These are phyloP conservation scores for Trichoderma cornu-damae DNA, from an alignment of 2,329 filamentous ascomycete genomes.

Conservation along the genomic window DNA sequence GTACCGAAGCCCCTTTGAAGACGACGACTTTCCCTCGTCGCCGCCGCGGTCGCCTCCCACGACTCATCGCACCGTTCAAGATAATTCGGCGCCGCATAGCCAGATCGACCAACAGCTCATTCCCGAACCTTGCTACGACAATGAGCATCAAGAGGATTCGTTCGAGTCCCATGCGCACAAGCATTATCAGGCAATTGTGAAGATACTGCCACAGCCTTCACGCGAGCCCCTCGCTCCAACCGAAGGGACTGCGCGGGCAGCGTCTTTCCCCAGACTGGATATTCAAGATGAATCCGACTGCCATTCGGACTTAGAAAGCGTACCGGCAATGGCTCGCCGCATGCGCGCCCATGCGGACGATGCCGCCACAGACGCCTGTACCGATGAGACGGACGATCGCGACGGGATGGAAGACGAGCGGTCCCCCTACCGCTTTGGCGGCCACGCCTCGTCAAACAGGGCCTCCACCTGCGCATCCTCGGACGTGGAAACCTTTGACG, in stretches of 20 bases:
- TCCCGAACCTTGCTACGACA: conserved; percentile 32
- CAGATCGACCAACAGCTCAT: conserved; percentile 20
- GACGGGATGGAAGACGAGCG: conserved; percentile 28
- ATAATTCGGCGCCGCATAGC: conserved; percentile 9
- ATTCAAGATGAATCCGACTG: conserved; percentile 38
- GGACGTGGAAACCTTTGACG: conserved; percentile 30
- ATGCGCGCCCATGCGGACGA: conserved; percentile 30
- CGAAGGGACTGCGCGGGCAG: conserved; percentile 21
- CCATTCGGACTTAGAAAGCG: conserved; percentile 33
- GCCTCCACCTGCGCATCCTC: conserved; percentile 40
- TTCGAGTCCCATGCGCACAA: conserved; percentile 20
- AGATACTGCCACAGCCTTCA: conserved; percentile 42
- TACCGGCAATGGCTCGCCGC: conserved; percentile 24
- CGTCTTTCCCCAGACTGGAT: conserved; percentile 35
- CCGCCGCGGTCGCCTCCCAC: conserved; percentile 20
- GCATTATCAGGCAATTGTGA: conserved; percentile 42
- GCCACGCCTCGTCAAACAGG: conserved; percentile 32
- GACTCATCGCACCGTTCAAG: conserved; percentile 8
- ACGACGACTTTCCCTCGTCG: conserved; percentile 33
- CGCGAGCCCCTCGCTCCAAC: conserved; percentile 19
- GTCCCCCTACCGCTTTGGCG: conserved; percentile 28
- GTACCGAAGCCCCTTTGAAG: conserved; percentile 49
- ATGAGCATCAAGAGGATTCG: conserved; percentile 33
- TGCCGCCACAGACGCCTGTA: conserved; percentile 33
- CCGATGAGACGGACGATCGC: conserved; percentile 34